Evolutionary conservation across 805 yeast genomes (phyloP), one percentile per base, ranked within the genome.

Genomic region (Metschnikowia peoriensis): DNA sequence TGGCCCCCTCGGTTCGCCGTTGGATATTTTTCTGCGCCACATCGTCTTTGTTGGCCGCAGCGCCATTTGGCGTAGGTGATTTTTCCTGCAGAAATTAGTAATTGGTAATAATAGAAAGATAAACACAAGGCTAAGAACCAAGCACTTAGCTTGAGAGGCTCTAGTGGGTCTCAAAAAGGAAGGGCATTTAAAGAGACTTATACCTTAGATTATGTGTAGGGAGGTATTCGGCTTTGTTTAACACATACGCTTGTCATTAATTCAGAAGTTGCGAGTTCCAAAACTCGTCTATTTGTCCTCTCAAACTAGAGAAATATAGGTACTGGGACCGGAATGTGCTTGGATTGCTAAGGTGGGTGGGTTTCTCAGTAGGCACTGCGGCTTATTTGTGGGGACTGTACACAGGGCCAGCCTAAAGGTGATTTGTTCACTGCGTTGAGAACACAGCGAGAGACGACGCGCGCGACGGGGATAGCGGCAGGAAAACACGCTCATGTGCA

Each of bases 41-140:
- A 22, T 58, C 60, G 44, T 47, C 60, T 43, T 47, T 47, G 38
- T 54, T 59, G 15, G 58, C 57, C 9, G 52, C 53, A 4, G 58
- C 42, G 46, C 60, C 54, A 37, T 46, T 52, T 16, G 60, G 60
- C 56, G 35, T 32, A 44, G 53, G 49, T 32, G 46, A 49, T 17
- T 37, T 7, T 39, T 46, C 29, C 35, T 32, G 35, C 35, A 32
- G 35, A 10, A 12, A 12, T 32, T 32, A 32, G 35, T 32, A 32
- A 22, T 22, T 22, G 22, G 4, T 22, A 22, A 22, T 4, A 22
- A 22, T 22, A 22, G 22, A 22, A 22, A 22, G 22, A 22, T 22
- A 22, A 4, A 22, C 22, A 22, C 22, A 22, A 22, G 22, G 22
- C 22, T 22, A 22, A 22, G 22, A 22, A 22, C 22, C 22, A 22